Base-by-base conservation (phyloP, 441 rosid genomes). In the Adansonia grandidieri region DNA sequence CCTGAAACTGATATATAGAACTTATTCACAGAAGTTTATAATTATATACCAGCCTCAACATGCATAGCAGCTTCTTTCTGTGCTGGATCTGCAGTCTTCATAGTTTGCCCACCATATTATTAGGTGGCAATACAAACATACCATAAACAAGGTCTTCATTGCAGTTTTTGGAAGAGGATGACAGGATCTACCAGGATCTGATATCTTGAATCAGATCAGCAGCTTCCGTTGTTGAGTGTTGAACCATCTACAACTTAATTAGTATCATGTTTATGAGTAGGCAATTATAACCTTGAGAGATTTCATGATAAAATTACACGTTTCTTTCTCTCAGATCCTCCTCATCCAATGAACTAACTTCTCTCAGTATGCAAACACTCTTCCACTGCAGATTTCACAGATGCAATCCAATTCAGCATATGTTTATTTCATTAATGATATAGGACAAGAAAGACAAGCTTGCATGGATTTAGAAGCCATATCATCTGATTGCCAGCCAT, bases 391-490 rank as follows among this genome's bases (percentile, higher is more conserved):
- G 50, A 65, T 40, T 65, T 40, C 50, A 15, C 50, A 2, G 47
- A 42, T 65, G 44, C 11, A 65, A 65, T 28, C 19, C 67, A 62
- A 28, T 4, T 14, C 45, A 28, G 19, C 45, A 63, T 63, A 63
- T 32, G 45, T 54, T n/a, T 15, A 54, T 9, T 32, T 63, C 68
- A 32, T 63, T 63, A 63, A 14, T 14, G 45, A 63, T 32, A 63
- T 32, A 32, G 19, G 68, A 6, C n/a, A 63, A 14, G 45, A 63
- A 63, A 14, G 45, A 40, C 28, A 66, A 42, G 20, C 51, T 20
- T 42, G 71, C 71, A 17, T 66, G 51, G 71, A 66, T 66, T 42
- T 42, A 15, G 47, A 37, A 64, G 9, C 20, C 69, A 66, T 66
- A 66, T 42, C n/a, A 42, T 17, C 40, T 20, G 51, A 42, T 42